Evolutionary conservation across 148 eudicot species (phyloP), one percentile per base, ranked within the genome.

Genomic region (Polygonum maritimum): DNA sequence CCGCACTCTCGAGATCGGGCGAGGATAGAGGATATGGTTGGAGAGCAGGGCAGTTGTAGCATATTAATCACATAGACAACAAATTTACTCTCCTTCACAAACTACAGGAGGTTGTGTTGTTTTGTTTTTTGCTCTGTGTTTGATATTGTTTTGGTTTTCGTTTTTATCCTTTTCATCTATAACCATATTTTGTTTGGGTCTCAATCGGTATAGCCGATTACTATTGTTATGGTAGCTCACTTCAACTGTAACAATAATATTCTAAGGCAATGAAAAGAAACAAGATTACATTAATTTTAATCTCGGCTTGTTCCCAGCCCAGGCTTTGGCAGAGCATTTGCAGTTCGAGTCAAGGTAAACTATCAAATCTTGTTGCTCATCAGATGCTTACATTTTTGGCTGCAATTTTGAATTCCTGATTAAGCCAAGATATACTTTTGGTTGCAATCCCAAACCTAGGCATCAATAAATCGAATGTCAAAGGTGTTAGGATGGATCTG

Each of bases 401-500:
- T n/a, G n/a, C n/a, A n/a, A n/a, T 54, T 9, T 10, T 54, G 58
- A 11, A 18, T 19, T 54, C 22, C 26, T 54, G 58, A 11, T 54
- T 21, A 54, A 16, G 57, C 19, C 22, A 18, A 54, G 7, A 18
- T 19, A 54, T 5, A 54, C n/a, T 54, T 18, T 54, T 54, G 8
- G 69, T 62, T 26, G 38, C n/a, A 62, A 62, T 62, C 12, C 38
- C 21, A 13, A 16, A 1, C 36, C 89, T 81, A 91, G 16, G 89
- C 97, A 85, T 95, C 99, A 26, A 95, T 95, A 75, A 95, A 95
- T 31, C 92, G 84, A 75, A 95, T 92, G 48, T 95, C 96, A 8
- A 92, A 95, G 51, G 96, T 90, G 79, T 86, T 86, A 40, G 99
- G 99, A 87, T 95, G 97, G 76, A 95, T 95, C 83, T 92, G 99